A percentile compares a stretch with the other conserved stretches of the same genome.
Evolutionary conservation across 768 basidiomycete genomes (phyloP).

Genomic region (Mycena rosella): DNA sequence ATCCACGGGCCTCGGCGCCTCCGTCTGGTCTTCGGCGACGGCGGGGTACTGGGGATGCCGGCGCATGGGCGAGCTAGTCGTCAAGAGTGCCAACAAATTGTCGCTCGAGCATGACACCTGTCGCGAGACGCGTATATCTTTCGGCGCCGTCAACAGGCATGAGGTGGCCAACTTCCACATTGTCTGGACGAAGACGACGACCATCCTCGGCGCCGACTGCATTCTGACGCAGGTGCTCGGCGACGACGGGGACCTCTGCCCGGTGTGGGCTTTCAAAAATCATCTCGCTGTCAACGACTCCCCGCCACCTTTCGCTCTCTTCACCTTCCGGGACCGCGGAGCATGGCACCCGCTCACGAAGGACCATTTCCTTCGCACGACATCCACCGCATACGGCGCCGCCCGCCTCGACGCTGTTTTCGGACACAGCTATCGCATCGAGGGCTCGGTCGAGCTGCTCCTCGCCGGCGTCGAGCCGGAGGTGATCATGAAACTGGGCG

Average conservation of each 20-base stretch:
- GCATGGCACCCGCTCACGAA: background rate
- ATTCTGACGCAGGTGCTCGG: too few relatives aligned
- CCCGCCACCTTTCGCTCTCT: background rate
- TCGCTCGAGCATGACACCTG: background rate
- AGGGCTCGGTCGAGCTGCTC: constrained; percentile 4
- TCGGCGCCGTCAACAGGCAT: background rate
- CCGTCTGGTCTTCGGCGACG: background rate
- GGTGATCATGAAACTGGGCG: too few relatives aligned
- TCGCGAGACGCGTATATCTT: background rate
- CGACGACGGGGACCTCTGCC: too few relatives aligned
- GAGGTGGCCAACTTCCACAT: background rate
- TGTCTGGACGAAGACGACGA: too few relatives aligned
- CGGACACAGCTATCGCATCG: constrained; percentile 15
- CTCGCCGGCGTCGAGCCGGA: constrained; percentile 7
- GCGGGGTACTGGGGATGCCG: background rate
- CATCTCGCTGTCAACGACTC: background rate
- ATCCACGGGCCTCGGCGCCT: background rate
- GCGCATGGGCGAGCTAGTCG: too few relatives aligned
- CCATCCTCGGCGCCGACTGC: too few relatives aligned
- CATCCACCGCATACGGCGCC: background rate
- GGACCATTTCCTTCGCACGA: background rate
- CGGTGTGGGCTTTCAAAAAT: background rate
- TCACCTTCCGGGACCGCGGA: background rate
- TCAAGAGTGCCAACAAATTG: background rate
- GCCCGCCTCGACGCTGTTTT: background rate